phyloP scores from a whole-genome alignment of 805 yeast genomes.

The Candida multigemmis region DNA sequence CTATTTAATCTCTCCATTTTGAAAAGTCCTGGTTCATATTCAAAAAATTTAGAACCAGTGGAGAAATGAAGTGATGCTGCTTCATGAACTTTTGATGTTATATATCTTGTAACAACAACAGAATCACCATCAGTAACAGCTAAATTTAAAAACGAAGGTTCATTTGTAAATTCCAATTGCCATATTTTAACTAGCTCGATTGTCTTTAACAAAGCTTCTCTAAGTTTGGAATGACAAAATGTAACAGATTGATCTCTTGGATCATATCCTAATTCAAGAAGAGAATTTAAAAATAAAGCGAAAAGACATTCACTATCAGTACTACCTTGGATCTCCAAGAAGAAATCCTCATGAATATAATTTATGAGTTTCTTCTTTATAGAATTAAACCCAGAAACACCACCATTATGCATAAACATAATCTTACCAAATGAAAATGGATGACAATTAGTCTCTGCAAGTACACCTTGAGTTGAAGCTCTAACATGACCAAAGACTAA shows the following conservation, averaged over 20 bases:
- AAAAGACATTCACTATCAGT: conserved; percentile 96
- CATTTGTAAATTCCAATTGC: conserved; percentile 53
- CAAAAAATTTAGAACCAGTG: conserved; percentile 86
- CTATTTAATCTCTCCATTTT: conserved; percentile 90
- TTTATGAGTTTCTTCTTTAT: conserved; percentile 68
- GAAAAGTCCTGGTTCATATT: conserved; percentile 85
- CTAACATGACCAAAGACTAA: conserved; percentile 92
- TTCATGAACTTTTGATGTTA: conserved; percentile 83
- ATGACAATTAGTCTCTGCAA: conserved; percentile 94
- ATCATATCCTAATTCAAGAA: conserved; percentile 68
- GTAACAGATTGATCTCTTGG: conserved; percentile 31
- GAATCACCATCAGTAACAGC: conserved; percentile 92
- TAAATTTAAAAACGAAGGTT: conserved; percentile 81
- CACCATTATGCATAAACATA: conserved; percentile 98
- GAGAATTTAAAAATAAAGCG: conserved; percentile 75
- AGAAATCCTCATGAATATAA: conserved; percentile 73
- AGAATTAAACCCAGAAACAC: conserved; percentile 59
- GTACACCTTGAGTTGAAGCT: conserved; percentile 91
- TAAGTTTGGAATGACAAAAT: conserved; percentile 46
- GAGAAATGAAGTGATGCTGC: conserved; percentile 95
- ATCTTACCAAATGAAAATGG: conserved; percentile 83
- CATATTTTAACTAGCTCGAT: conserved; percentile 71
- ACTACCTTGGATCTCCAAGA: conserved; percentile 78
- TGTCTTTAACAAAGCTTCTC: conserved; percentile 64
- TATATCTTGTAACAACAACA: conserved; percentile 81